Evolutionary conservation across 2,329 filamentous ascomycete genomes (phyloP), one percentile per base, ranked within the genome.

Genomic region (Macrophomina tecta): DNA sequence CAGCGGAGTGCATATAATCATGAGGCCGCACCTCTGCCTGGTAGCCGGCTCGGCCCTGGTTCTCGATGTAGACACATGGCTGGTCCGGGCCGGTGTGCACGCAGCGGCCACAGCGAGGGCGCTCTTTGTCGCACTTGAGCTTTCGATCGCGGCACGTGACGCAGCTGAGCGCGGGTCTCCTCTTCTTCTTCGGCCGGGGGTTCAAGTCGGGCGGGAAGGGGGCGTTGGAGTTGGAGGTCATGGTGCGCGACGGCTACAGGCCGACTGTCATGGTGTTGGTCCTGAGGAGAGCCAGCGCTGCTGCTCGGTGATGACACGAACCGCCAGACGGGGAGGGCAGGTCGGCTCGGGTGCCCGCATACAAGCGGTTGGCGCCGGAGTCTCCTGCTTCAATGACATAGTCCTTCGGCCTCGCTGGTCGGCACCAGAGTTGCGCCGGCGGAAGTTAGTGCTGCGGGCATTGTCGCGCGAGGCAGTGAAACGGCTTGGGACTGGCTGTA

Each of bases 131-230:
- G 61, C 61, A 64, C 48, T 55, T 52, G 3, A 64, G 46, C 61
- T 64, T 64, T 0, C 61, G 61, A 48, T 52, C 48, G 18, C 61
- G 48, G 9, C 61, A 64, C 48, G 46, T 52, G 58, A 62, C 58
- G 32, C 58, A 62, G n/a, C 58, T 62, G 16, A 62, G 58, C n/a
- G 58, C 58, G 2, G 58, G 58, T 0, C 58, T 8, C 5, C 58
- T 14, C 58, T 62, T 62, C 58, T 62, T 62, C 58, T 62, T 62
- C n/a, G 58, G 58, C 0, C 58, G 58, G 30, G 58, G 58, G n/a
- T 49, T 62, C 23, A 38, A 45, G 45, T 49, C 58, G 58, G 45
- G 58, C 58, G 58, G 42, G 32, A 62, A 30, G 30, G 58, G 45
- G 32, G 42, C 42, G 8, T 23, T 23, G 7, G 58, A 32, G 28